A percentile compares a stretch with the other conserved stretches of the same genome.
Evolutionary conservation across 805 yeast species (phyloP).

Genomic region (Cyberlindnera galapagoensis): DNA sequence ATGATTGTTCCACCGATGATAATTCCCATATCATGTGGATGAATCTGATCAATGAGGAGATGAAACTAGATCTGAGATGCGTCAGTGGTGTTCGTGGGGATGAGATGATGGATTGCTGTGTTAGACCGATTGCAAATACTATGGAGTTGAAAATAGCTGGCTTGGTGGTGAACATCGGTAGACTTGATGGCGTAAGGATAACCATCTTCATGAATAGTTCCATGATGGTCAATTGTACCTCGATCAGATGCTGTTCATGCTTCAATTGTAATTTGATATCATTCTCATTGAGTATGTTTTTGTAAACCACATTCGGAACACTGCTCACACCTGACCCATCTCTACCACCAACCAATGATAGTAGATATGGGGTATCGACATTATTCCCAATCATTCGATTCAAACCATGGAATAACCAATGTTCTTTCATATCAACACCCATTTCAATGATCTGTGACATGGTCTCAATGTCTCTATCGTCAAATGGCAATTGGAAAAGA

Average conservation of each 20-base stretch:
- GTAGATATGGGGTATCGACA: slow-evolving; percentile 34
- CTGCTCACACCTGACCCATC: slow-evolving; percentile 5
- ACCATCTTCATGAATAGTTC: slow-evolving; percentile 41
- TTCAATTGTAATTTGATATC: slow-evolving; percentile 13
- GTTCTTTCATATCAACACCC: slow-evolving; percentile 34
- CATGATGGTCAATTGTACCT: slow-evolving; percentile 39
- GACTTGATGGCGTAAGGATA: slow-evolving; percentile 14
- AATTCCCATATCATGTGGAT: slow-evolving; percentile 23
- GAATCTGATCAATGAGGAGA: slow-evolving; percentile 15
- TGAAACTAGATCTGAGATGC: slow-evolving; percentile 17
- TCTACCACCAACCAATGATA: slow-evolving; percentile 32
- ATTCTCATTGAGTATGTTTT: slow-evolving; percentile 3
- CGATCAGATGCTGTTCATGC: slow-evolving; percentile 40
- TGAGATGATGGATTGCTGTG: slow-evolving; percentile 27
- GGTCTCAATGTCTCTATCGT: slow-evolving; percentile 24
- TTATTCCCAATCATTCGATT: slow-evolving; percentile 50
- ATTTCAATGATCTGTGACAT: slow-evolving; percentile 30
- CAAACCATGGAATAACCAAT: slow-evolving; percentile 45
- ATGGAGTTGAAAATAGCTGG: slow-evolving; percentile 19
- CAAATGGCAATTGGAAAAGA: slow-evolving; percentile 8
- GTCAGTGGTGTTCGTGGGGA: slow-evolving; percentile 20
- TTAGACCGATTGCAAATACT: slow-evolving; percentile 23
- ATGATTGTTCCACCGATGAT: slow-evolving; percentile 6
- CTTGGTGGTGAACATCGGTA: slow-evolving; percentile 16
- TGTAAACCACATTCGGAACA: slow-evolving; percentile 14